These are phyloP conservation scores for Leavenworthia alabamica DNA, from an alignment of 345 rosid genomes.

Conservation along the genomic window DNA sequence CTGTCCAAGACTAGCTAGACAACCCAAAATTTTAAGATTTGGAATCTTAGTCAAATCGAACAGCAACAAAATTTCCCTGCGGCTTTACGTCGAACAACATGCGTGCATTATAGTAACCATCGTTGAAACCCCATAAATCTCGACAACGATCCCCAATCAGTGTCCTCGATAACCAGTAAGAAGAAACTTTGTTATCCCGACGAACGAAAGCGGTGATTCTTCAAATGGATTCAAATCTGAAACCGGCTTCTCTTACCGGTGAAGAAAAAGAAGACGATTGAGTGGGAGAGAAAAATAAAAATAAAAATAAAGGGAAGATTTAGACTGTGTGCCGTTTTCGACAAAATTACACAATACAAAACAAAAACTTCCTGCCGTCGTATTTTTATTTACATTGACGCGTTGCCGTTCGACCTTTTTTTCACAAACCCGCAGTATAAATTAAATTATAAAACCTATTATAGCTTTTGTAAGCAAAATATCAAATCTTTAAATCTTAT, in stretches of 20 bases:
- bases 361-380: background rate
- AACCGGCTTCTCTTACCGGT: background rate
- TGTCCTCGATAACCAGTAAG: background rate
- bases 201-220: background rate
- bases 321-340: slow-evolving; percentile 12
- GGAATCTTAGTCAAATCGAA: background rate
- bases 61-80: background rate
- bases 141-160: background rate
- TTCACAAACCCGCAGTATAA: background rate
- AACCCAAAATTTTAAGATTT: background rate
- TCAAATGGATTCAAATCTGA: slow-evolving; percentile 9
- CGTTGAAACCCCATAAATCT: background rate
- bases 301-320: background rate
- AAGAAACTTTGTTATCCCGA: background rate
- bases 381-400: background rate
- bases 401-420: background rate
- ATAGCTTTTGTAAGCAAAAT: background rate
- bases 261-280: background rate
- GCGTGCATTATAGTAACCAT: background rate
- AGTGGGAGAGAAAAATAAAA: background rate
- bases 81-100: slow-evolving; percentile 22
- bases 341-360: background rate
- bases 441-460: background rate
- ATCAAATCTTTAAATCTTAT: background rate
- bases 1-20: background rate